Conservation (phyloP, 768 basidiomycete species). For the Tulasnella sp. region DNA sequence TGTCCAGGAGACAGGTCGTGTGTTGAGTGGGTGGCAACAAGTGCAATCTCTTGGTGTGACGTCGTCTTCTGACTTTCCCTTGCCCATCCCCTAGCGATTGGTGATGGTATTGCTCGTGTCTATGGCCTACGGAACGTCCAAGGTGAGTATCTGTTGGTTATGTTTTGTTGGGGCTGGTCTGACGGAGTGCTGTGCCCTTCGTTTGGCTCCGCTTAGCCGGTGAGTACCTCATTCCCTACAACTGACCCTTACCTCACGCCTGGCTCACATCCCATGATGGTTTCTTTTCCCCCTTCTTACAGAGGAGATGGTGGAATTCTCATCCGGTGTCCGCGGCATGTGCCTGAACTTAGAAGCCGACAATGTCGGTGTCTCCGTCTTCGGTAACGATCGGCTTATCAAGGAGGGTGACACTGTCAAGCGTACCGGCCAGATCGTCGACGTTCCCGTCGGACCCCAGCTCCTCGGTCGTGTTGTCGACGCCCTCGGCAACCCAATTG, state of each 20-base stretch:
- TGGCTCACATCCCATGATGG: not conserved
- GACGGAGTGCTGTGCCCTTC: not conserved
- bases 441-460: conserved; percentile 94
- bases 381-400: conserved; percentile 96
- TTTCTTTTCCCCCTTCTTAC: conserved; percentile 20
- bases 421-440: conserved; percentile 99
- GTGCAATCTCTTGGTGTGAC: conserved; percentile 15
- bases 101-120: conserved; percentile 99
- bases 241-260: not conserved
- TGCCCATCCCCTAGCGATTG: conserved; percentile 52
- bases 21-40: conserved; percentile 62
- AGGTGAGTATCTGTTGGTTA: conserved; percentile 38
- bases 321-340: conserved; percentile 99
- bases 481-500: conserved; percentile 98
- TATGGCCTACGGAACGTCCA: conserved; percentile 98
- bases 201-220: conserved; percentile 13
- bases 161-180: conserved; percentile 15
- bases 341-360: conserved; percentile 99
- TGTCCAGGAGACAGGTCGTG: conserved; percentile 98
- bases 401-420: conserved; percentile 99
- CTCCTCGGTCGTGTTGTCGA: conserved; percentile 99
- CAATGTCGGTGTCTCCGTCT: conserved; percentile 99
- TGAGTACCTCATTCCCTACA: conserved; percentile 19
- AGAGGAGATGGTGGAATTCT: conserved; percentile 99
- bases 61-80: conserved; percentile 18